phyloP scores from a whole-genome alignment of 1,284 basidiomycete species.

The Puccinia hordei region DNA sequence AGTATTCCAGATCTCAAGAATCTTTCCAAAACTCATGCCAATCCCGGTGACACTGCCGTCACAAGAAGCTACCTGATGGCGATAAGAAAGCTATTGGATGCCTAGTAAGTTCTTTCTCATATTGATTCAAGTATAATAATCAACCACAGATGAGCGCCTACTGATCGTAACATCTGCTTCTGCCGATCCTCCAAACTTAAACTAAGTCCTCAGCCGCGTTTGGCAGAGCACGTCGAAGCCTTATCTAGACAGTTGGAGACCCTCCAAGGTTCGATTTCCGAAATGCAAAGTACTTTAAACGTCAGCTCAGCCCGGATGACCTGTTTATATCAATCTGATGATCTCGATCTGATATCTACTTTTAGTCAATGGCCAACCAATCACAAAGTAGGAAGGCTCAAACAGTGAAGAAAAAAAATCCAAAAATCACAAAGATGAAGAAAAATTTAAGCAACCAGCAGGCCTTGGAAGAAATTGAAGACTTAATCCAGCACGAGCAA shows the following conservation, averaged over 20 bases:
- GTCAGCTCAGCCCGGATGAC: conserved; percentile 14
- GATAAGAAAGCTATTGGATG: conserved; percentile 32
- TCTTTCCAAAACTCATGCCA: conserved; percentile 17
- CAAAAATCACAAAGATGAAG: neutral
- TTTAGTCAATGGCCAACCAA: conserved; percentile 36
- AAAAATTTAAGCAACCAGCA: neutral
- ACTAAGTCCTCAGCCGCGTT: conserved; percentile 43
- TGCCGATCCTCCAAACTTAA: neutral
- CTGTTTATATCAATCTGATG: neutral
- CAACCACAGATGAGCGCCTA: too few relatives aligned
- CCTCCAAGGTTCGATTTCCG: conserved; percentile 44
- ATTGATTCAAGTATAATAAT: neutral
- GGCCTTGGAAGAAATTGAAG: conserved; percentile 28
- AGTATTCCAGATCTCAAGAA: conserved; percentile 11
- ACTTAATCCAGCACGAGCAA: conserved; percentile 42
- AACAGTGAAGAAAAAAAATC: neutral
- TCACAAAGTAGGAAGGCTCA: conserved; percentile 8
- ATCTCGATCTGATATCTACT: conserved; percentile 19
- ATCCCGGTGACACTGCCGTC: conserved; percentile 30
- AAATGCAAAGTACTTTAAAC: conserved; percentile 36
- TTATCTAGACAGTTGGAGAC: conserved; percentile 44
- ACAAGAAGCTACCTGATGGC: conserved; percentile 41
- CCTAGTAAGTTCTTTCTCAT: conserved; percentile 39
- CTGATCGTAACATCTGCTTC: neutral
- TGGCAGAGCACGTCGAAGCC: conserved; percentile 47